phyloP scores from a whole-genome alignment of 306 rosid species.

The Inga leiocalycina region DNA sequence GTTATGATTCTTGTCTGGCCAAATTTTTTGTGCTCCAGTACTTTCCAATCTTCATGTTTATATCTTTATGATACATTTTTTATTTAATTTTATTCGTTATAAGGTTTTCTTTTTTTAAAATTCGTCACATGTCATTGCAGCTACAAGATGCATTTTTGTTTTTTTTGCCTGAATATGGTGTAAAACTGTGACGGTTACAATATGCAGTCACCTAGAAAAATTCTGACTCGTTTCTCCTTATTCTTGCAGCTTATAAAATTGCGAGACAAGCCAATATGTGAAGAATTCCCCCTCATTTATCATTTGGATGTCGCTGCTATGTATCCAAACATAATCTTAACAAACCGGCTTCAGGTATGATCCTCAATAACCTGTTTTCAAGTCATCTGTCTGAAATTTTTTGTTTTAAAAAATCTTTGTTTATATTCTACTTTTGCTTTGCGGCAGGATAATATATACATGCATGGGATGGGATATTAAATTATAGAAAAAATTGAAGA shows the following conservation, averaged over 20 bases:
- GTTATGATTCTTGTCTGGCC: constrained; percentile 35
- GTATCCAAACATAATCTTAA: constrained; percentile 96
- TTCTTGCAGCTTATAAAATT: constrained; percentile 68
- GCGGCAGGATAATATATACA: constrained; percentile 22
- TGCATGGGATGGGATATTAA: constrained; percentile 1
- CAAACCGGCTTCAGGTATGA: constrained; percentile 97
- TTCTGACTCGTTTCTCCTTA: constrained; percentile 32
- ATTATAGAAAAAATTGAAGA: constrained; percentile 16
- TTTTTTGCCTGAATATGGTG: constrained; percentile 2
- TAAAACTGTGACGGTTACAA: constrained; percentile 22
- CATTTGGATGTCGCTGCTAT: constrained; percentile 99
- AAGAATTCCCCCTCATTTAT: constrained; percentile 94
- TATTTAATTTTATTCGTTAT: constrained; percentile 13
- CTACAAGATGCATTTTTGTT: not conserved
- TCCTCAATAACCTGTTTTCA: constrained; percentile 4
- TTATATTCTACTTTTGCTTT: constrained; percentile 30
- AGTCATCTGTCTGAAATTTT: not conserved
- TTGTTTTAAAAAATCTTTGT: not conserved
- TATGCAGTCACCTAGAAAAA: constrained; percentile 23
- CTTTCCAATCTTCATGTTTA: constrained; percentile 19
- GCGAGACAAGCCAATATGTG: constrained; percentile 78
- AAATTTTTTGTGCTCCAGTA: constrained; percentile 13
- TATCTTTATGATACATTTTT: constrained; percentile 15
- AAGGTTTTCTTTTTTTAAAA: not conserved
- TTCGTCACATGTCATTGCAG: not conserved